Conservation (phyloP, 495 filamentous ascomycete species). For the Penicillium tannophilum region DNA sequence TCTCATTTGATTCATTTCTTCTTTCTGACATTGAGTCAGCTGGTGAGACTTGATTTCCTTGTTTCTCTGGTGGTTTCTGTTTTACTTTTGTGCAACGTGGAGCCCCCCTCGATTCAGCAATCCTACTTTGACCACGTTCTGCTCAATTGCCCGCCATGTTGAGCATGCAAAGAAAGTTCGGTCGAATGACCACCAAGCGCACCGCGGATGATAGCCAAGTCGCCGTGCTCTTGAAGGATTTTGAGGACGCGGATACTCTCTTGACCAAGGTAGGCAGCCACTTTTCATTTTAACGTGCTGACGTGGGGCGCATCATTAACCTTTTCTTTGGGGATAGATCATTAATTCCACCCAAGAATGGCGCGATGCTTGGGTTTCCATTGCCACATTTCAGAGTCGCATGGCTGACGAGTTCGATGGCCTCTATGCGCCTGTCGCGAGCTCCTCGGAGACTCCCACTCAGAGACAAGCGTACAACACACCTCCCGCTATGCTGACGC, state of each 20-base stretch:
- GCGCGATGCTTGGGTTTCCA: constrained; percentile 81
- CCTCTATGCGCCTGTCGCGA: constrained; percentile 82
- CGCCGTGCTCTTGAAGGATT: constrained; percentile 74
- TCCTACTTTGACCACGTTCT: not conserved
- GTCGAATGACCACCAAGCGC: constrained; percentile 63
- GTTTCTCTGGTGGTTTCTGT: not conserved
- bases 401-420: constrained; percentile 71
- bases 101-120: not conserved
- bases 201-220: constrained; percentile 80
- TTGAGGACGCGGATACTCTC: constrained; percentile 80
- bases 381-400: constrained; percentile 70
- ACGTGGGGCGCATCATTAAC: constrained; percentile 10
- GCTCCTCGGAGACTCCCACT: constrained; percentile 56
- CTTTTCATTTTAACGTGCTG: constrained; percentile 6
- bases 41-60: not conserved
- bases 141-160: constrained; percentile 61
- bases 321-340: constrained; percentile 54
- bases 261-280: constrained; percentile 62
- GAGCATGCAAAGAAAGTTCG: constrained; percentile 75
- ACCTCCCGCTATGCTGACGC: constrained; percentile 61
- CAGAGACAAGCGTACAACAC: constrained; percentile 59
- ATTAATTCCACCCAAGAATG: constrained; percentile 79
- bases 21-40: constrained; percentile 1
- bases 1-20: constrained; percentile 11
- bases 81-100: not conserved